Base-by-base conservation (phyloP, 129 eudicot species). In the Calendula officinalis region DNA sequence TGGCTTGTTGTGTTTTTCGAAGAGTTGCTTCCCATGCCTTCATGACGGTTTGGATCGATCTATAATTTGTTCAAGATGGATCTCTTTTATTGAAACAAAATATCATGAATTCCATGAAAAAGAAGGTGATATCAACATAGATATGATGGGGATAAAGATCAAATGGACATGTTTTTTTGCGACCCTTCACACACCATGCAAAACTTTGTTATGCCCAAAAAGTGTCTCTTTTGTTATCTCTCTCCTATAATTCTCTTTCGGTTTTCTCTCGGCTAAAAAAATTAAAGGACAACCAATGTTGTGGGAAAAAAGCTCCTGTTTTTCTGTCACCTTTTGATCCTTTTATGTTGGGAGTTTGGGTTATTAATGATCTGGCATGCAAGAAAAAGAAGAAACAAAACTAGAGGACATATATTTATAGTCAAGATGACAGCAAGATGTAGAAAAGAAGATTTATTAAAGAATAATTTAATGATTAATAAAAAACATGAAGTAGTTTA, bases 11-110 rank as follows among this genome's bases (percentile, higher is more conserved):
- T 45, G 97, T 91, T 76, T 80, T 91, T 3, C 97, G 83, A 8
- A 90, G 82, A 2, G 97, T 86, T 53, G 95, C 90, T 65, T 86
- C 97, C 97, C 97, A 91, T 37, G 97, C 97, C 89, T 91, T 91
- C 95, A 87, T 87, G 83, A 36, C 78, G 58, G 16, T 57, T 46
- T 32, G 7, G 40, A 15, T 60, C 30, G 30, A 22, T 68, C 57
- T 46, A 69, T n/a, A n/a, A 56, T 9, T 35, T 64, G 62, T 15
- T 64, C 53, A 17, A 8, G 61, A 56, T 56, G 61, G 72, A 64
- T 71, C 63, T 46, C 64, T 54, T 56, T 15, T 66, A 55, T 64
- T 73, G 64, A 45, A 73, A 64, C 60, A 64, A 64, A 64, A 64
- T 64, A 54, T 64, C 75, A 70, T 49, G 41, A 68, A 54, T 59